These are phyloP conservation scores for Ganoderma lingzhi DNA, from an alignment of 1,284 basidiomycete genomes.

Conservation along the genomic window DNA sequence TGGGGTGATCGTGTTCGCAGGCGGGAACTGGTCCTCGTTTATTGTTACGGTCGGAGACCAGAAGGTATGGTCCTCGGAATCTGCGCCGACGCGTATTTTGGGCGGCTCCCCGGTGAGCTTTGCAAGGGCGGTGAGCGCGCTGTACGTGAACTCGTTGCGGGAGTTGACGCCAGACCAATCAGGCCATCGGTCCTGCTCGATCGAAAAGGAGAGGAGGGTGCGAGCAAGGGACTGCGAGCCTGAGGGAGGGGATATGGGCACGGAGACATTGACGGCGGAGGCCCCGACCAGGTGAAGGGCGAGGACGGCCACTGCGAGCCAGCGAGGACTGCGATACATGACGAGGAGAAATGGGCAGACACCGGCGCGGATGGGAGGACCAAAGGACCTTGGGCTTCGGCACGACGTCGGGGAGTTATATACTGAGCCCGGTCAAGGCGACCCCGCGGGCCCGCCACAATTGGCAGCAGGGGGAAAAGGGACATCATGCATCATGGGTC, in stretches of 20 bases:
- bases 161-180: slow-evolving; percentile 63
- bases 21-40: slow-evolving; percentile 56
- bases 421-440: slow-evolving; percentile 2
- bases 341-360: background rate
- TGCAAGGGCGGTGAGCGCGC: slow-evolving; percentile 61
- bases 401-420: background rate
- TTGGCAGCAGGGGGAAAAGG: background rate
- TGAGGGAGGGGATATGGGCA: slow-evolving; percentile 31
- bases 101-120: slow-evolving; percentile 58
- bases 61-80: slow-evolving; percentile 66
- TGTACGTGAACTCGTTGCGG: slow-evolving; percentile 63
- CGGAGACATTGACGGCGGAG: slow-evolving; percentile 29
- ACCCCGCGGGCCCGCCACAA: background rate
- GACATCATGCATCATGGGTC: slow-evolving; percentile 8
- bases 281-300: background rate
- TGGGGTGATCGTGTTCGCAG: slow-evolving; percentile 52
- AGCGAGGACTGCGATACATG: background rate
- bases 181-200: slow-evolving; percentile 72
- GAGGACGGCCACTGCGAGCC: background rate
- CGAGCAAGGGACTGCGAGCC: slow-evolving; percentile 32
- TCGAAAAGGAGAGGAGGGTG: slow-evolving; percentile 64
- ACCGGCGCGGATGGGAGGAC: background rate
- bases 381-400: background rate
- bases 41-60: slow-evolving; percentile 35
- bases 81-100: slow-evolving; percentile 65